Conservation (phyloP, 805 yeast genomes). For the Monosporozyma aerobia region DNA sequence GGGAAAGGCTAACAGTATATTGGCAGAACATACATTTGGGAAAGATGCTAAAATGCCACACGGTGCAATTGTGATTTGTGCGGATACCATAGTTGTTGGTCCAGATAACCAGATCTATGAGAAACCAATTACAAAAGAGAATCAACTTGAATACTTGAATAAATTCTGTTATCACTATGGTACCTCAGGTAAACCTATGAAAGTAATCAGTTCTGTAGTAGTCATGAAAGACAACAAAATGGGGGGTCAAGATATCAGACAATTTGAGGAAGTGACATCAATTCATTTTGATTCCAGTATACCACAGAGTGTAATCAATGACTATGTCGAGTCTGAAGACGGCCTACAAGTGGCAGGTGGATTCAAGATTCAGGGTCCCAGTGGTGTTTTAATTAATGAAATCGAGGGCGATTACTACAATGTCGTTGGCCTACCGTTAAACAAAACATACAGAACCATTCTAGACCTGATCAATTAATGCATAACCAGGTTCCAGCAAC, state of each 20-base stretch:
- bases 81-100: constrained; percentile 69
- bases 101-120: constrained; percentile 57
- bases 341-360: constrained; percentile 89
- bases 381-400: constrained; percentile 51
- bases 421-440: constrained; percentile 79
- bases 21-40: constrained; percentile 29
- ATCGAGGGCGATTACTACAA: constrained; percentile 78
- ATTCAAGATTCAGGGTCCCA: constrained; percentile 69
- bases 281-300: constrained; percentile 36
- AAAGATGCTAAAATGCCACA: constrained; percentile 1
- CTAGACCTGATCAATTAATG: background rate
- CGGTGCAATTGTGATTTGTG: constrained; percentile 40
- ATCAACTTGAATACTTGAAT: constrained; percentile 43
- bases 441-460: constrained; percentile 34
- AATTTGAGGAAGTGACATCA: constrained; percentile 34
- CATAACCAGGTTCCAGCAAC: too few species aligned
- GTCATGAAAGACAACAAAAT: background rate
- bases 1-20: constrained; percentile 58
- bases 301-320: constrained; percentile 45
- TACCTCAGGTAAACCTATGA: constrained; percentile 31
- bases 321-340: constrained; percentile 63
- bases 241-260: constrained; percentile 3
- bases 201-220: constrained; percentile 48
- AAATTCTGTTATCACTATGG: constrained; percentile 35
- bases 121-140: constrained; percentile 57